Evolutionary conservation across 2,329 filamentous ascomycete genomes (phyloP), one percentile per base, ranked within the genome.

Genomic region (Amylocarpus encephaloides): DNA sequence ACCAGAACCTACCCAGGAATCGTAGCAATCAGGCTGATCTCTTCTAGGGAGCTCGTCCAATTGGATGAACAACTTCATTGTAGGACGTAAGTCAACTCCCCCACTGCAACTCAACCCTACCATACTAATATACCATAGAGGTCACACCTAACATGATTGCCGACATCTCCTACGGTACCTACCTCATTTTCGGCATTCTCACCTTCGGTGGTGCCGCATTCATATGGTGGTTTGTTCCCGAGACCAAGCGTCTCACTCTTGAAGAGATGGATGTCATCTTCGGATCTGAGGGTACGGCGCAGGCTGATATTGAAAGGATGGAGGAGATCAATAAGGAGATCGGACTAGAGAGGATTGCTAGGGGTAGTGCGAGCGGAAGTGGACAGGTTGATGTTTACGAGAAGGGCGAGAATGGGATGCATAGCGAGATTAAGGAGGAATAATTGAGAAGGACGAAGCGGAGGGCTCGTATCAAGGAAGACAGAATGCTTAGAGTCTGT

Each of bases 301-400:
- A 79, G 43, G 79, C 81, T 1, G 84, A 88, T 61, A 73, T 77
- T 47, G 81, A 85, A 67, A 76, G 85, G 26, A 88, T 88, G 82
- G 75, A 75, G n/a, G 79, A 85, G 64, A 86, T 89, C 60, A 83
- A 87, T 64, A 69, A 71, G 30, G 83, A 87, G 59, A 81, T 89
- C 54, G 85, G 85, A 0, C 69, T 88, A 47, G 68, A 71, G 50
- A 43, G 45, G 5, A n/a, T 61, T 6, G 45, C 58, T 15, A 43
- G 48, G 13, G 44, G 45, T 30, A 43, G 41, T 11, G 36, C 22
- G 5, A 41, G 41, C 11, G 46, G 18, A 29, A 32, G 7, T 11
- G 30, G 15, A 7, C n/a, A 11, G 10, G n/a, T 15, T 43, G 38
- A 36, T 3, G 22, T 43, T 30, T 6, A 46, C n/a, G 43, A 46